Conservation (phyloP, 805 yeast genomes). For the Nadsonia fulvescens region DNA sequence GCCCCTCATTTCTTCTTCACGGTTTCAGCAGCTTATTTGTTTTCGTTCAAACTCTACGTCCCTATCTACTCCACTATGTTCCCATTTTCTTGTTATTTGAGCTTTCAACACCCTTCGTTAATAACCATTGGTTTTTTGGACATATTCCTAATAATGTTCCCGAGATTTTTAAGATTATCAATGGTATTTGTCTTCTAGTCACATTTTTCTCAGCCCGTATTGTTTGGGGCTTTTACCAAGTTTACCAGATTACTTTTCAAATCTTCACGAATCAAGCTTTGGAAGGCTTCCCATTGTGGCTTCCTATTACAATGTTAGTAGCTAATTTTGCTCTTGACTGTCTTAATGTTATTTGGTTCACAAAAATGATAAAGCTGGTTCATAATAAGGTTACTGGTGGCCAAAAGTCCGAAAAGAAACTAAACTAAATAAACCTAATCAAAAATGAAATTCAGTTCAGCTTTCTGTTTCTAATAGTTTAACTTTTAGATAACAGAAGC, state of each 20-base stretch:
- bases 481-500: too few relatives aligned
- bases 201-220: conserved; percentile 68
- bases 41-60: conserved; percentile 42
- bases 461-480: too few relatives aligned
- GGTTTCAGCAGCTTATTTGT: conserved; percentile 70
- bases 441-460: too few relatives aligned
- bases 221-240: conserved; percentile 73
- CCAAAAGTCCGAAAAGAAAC: conserved; percentile 2
- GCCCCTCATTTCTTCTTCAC: conserved; percentile 66
- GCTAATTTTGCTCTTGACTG: conserved; percentile 46
- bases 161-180: conserved; percentile 32
- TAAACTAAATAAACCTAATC: too few relatives aligned
- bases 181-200: conserved; percentile 52
- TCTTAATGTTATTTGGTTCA: conserved; percentile 74
- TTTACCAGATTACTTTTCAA: conserved; percentile 30
- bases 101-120: conserved; percentile 86
- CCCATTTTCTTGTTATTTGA: conserved; percentile 77
- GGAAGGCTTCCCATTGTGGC: conserved; percentile 25
- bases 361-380: conserved; percentile 70
- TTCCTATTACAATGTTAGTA: conserved; percentile 31
- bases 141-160: conserved; percentile 53
- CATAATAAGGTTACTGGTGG: conserved; percentile 25
- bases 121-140: conserved; percentile 78
- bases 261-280: conserved; percentile 18
- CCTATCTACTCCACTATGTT: conserved; percentile 65